phyloP scores from a whole-genome alignment of 257 asterid species.

The Capsicum pubescens region DNA sequence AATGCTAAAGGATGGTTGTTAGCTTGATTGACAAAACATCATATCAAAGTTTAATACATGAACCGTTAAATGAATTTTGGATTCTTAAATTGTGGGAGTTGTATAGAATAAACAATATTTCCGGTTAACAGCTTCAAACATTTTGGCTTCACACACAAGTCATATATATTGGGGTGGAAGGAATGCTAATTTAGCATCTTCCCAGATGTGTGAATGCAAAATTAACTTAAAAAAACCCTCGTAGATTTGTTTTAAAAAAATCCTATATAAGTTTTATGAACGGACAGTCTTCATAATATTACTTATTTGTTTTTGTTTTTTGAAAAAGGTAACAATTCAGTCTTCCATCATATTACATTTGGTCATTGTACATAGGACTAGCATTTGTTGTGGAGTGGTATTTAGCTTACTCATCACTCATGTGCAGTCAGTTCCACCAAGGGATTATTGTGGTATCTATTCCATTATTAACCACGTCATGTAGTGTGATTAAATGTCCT shows the following conservation, averaged over 20 bases:
- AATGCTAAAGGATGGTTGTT: not conserved
- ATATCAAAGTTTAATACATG: slow-evolving; percentile 3
- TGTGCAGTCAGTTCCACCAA: not conserved
- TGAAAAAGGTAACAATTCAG: not conserved
- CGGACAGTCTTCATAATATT: not conserved
- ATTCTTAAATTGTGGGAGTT: not conserved
- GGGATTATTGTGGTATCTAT: not conserved
- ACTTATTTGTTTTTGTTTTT: not conserved
- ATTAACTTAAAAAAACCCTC: not conserved
- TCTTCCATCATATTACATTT: not conserved
- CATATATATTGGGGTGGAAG: too few relatives aligned
- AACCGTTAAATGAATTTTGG: not conserved
- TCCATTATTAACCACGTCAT: not conserved
- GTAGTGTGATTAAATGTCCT: not conserved
- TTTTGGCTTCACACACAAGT: too few relatives aligned
- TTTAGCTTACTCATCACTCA: not conserved
- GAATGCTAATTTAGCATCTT: not conserved
- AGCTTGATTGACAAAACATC: not conserved
- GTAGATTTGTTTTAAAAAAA: not conserved
- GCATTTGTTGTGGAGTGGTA: not conserved
- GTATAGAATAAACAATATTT: not conserved
- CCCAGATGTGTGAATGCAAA: not conserved
- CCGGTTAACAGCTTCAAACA: not conserved
- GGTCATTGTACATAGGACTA: not conserved
- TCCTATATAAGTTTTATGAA: not conserved